Conservation (phyloP, 1,284 basidiomycete genomes). For the Fomitopsis schrenkii region DNA sequence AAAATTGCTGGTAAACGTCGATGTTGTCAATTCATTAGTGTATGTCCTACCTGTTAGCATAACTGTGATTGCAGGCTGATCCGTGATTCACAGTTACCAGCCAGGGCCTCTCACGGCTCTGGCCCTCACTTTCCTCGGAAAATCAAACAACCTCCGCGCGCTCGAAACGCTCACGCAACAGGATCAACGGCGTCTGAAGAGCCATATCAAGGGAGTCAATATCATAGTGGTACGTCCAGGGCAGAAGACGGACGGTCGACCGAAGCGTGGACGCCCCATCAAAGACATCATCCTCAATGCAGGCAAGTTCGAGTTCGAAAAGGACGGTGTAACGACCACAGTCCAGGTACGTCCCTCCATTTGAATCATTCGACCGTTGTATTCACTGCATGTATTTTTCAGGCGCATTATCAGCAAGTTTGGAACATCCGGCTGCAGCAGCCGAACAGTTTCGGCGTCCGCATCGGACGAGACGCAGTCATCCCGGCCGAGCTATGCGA, state of each 20-base stretch:
- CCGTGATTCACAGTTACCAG: conserved; percentile 25
- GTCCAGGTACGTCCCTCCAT: conserved; percentile 26
- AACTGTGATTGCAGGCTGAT: not conserved
- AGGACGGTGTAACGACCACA: conserved; percentile 26
- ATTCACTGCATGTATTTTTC: not conserved
- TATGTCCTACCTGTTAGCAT: conserved; percentile 1
- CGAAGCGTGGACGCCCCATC: conserved; percentile 18
- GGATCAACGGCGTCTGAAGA: conserved; percentile 25
- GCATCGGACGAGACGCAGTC: conserved; percentile 27
- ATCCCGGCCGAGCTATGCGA: conserved; percentile 47
- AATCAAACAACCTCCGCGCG: conserved; percentile 12
- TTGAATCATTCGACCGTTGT: too few relatives aligned
- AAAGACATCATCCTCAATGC: conserved; percentile 17
- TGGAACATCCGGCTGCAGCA: conserved; percentile 27
- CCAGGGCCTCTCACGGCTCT: conserved; percentile 26
- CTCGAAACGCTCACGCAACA: conserved; percentile 17
- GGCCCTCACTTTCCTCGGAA: conserved; percentile 20
- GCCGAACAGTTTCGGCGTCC: conserved; percentile 38
- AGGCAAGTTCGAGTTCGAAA: conserved; percentile 28
- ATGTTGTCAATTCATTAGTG: conserved; percentile 18
- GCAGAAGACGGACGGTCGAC: not conserved
- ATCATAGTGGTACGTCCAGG: conserved; percentile 9
- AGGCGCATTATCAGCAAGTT: conserved; percentile 34
- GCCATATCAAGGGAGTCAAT: conserved; percentile 28
- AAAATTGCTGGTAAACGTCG: conserved; percentile 22